Conservation (phyloP, 1,284 basidiomycete species). For the Xerocomus tenax region DNA sequence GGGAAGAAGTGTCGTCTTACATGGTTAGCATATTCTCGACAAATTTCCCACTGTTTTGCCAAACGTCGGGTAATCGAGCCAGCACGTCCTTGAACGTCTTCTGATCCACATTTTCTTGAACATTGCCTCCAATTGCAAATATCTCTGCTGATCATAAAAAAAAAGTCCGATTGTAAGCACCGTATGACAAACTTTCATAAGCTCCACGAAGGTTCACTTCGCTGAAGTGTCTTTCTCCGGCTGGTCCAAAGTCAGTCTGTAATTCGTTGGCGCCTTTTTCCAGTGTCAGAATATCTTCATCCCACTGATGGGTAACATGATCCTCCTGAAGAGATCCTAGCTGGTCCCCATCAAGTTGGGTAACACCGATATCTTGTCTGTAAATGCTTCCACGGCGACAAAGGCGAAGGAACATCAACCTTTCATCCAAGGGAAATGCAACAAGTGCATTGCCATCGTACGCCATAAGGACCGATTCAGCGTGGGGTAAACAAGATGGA, state of each 20-base stretch:
- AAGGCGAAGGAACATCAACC: constrained; percentile 40
- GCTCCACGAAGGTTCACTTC: constrained; percentile 42
- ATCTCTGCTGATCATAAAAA: constrained; percentile 32
- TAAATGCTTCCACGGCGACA: constrained; percentile 43
- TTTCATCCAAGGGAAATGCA: constrained; percentile 29
- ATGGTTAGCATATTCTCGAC: constrained; percentile 50
- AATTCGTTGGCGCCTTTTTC: constrained; percentile 25
- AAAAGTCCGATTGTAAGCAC: neutral
- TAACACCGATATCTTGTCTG: constrained; percentile 34
- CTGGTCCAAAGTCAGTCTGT: constrained; percentile 36
- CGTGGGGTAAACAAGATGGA: constrained; percentile 41
- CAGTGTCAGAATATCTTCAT: constrained; percentile 37
- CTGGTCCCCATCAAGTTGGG: constrained; percentile 5
- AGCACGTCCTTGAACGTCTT: constrained; percentile 41
- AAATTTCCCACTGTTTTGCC: constrained; percentile 42
- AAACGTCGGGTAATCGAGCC: constrained; percentile 47
- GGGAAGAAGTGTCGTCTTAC: constrained; percentile 29
- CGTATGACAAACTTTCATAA: constrained; percentile 42
- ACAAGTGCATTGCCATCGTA: constrained; percentile 42
- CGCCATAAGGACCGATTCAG: constrained; percentile 24
- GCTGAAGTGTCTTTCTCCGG: constrained; percentile 38
- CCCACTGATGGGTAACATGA: constrained; percentile 32
- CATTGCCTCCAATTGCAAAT: constrained; percentile 30
- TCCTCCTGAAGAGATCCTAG: neutral
- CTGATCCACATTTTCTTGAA: constrained; percentile 28